Evolutionary conservation across 164 flowering plant genomes (phyloP).

Genomic region (Cinnamomum micranthum): DNA sequence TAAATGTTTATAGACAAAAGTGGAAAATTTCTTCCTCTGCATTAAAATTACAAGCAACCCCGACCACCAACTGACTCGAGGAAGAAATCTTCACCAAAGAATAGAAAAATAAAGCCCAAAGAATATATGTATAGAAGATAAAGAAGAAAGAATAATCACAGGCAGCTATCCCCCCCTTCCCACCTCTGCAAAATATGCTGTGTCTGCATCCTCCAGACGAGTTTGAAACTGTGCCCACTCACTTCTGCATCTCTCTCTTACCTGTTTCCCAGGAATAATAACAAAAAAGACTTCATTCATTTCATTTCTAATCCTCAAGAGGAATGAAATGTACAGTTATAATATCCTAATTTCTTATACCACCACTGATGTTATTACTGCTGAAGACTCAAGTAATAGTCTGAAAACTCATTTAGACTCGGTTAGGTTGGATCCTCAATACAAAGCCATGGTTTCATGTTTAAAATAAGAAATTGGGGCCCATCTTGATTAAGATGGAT

Average conservation of each 20-base stretch:
- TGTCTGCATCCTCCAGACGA: constrained; percentile 65
- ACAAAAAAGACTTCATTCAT: neutral
- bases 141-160: neutral
- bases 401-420: too few species aligned
- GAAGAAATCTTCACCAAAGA: constrained; percentile 25
- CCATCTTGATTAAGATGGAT: too few species aligned
- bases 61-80: neutral
- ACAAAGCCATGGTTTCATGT: too few species aligned
- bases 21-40: constrained; percentile 13
- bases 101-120: neutral
- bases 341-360: neutral
- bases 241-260: constrained; percentile 69
- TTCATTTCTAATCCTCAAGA: neutral
- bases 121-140: neutral
- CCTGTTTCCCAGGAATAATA: constrained; percentile 33
- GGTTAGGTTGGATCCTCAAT: too few species aligned
- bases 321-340: neutral
- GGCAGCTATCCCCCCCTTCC: constrained; percentile 16
- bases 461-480: too few species aligned
- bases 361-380: too few species aligned
- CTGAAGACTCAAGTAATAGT: too few species aligned
- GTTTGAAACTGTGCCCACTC: constrained; percentile 77
- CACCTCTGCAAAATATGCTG: constrained; percentile 42
- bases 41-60: neutral
- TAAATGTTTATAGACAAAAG: constrained; percentile 17